A percentile compares a stretch with the other conserved stretches of the same genome.
Evolutionary conservation across 768 basidiomycete genomes (phyloP).

Genomic region (Boletus sensibilis): DNA sequence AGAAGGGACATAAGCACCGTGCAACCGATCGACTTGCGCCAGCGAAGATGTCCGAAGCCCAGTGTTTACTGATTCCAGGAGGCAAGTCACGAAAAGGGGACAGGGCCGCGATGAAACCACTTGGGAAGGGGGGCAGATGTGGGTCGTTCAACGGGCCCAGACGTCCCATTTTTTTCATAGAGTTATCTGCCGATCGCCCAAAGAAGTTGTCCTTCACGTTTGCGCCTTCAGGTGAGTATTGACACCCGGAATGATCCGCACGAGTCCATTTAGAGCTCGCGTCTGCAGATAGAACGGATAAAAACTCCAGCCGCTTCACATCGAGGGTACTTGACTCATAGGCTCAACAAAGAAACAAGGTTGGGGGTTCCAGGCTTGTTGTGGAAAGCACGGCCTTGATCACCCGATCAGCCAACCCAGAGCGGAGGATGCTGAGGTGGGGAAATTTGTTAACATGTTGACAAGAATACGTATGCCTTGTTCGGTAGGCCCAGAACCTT

Average conservation of each 20-base stretch:
- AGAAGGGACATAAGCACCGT: background rate
- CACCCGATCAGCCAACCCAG: slow-evolving; percentile 11
- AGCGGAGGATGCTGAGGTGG: background rate
- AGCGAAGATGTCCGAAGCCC: slow-evolving; percentile 1
- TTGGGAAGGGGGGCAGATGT: background rate
- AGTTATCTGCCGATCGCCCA: slow-evolving; percentile 13
- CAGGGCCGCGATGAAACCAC: background rate
- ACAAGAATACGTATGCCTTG: slow-evolving; percentile 10
- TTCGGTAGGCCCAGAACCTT: slow-evolving; percentile 17
- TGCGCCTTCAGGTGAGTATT: slow-evolving; percentile 13
- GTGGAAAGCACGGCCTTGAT: slow-evolving; percentile 11
- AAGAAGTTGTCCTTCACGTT: slow-evolving; percentile 14
- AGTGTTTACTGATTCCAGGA: background rate
- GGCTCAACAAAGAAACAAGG: slow-evolving; percentile 16
- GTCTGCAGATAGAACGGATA: slow-evolving; percentile 25
- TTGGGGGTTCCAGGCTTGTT: slow-evolving; percentile 16
- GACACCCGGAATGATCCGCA: slow-evolving; percentile 29
- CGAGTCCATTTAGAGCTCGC: slow-evolving; percentile 15
- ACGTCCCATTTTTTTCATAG: background rate
- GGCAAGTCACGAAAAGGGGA: background rate
- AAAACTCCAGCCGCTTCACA: slow-evolving; percentile 19
- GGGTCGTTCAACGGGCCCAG: no score
- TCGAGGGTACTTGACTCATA: slow-evolving; percentile 21
- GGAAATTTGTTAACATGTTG: slow-evolving; percentile 12
- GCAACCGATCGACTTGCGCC: slow-evolving; percentile 2